phyloP scores from a whole-genome alignment of 1,284 basidiomycete genomes.

The Apiotrichum veenhuisii region DNA sequence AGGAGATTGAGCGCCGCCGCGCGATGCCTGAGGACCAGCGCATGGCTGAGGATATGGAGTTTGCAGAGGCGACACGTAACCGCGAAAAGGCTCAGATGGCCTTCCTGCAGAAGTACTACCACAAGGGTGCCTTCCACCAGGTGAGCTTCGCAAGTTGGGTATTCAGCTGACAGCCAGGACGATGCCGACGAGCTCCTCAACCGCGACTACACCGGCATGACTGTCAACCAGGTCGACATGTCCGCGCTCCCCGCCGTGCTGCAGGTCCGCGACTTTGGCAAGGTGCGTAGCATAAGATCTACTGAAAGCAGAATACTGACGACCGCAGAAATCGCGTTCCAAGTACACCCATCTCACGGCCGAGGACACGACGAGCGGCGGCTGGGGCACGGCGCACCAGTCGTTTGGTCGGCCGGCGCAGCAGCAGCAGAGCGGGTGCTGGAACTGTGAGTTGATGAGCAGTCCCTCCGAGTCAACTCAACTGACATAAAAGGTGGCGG shows the following conservation, averaged over 20 bases:
- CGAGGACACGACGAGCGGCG: conserved; percentile 83
- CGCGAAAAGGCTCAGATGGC: conserved; percentile 63
- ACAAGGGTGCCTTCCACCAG: conserved; percentile 98
- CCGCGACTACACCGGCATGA: conserved; percentile 85
- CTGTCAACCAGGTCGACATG: conserved; percentile 79
- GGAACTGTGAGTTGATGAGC: conserved; percentile 58
- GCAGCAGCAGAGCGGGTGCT: conserved; percentile 69
- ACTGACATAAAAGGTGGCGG: conserved; percentile 57
- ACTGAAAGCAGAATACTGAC: not conserved
- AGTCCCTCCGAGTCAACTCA: too few species aligned
- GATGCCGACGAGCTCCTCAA: conserved; percentile 85
- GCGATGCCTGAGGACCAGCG: conserved; percentile 89
- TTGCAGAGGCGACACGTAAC: conserved; percentile 71
- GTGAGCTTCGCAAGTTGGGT: conserved; percentile 39
- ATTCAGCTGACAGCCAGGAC: conserved; percentile 1
- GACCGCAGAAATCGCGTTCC: conserved; percentile 29
- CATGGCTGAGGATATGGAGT: conserved; percentile 82
- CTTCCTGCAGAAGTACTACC: conserved; percentile 98
- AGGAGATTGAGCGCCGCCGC: conserved; percentile 83
- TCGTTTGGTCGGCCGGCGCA: conserved; percentile 54
- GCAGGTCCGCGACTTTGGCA: conserved; percentile 94
- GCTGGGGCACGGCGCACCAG: conserved; percentile 65
- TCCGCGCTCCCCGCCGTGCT: conserved; percentile 85
- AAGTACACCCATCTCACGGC: conserved; percentile 92
- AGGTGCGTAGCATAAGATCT: conserved; percentile 26